These are phyloP conservation scores for Cavenderia fasciculata DNA, from an alignment of 78 protist species.

Conservation along the genomic window DNA sequence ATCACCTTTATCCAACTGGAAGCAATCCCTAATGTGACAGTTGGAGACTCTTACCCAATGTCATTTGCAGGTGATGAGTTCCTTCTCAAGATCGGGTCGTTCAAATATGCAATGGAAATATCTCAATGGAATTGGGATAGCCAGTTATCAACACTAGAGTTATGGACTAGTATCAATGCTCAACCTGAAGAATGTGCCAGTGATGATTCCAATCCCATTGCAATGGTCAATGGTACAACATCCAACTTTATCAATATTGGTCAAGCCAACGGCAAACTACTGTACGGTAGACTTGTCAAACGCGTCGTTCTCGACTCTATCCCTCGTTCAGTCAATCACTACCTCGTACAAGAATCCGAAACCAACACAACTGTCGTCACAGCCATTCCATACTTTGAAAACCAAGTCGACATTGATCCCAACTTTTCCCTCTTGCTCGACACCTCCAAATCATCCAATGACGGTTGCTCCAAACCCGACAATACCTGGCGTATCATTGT, in stretches of 20 bases:
- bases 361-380: too few relatives aligned
- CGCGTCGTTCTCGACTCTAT: neutral
- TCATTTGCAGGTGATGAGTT: neutral
- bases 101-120: neutral
- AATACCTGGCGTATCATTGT: too few relatives aligned
- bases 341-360: too few relatives aligned
- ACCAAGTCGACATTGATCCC: neutral
- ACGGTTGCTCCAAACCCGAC: too few relatives aligned
- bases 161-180: neutral
- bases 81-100: neutral
- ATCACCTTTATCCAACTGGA: neutral
- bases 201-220: too few relatives aligned
- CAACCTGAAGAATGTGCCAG: neutral
- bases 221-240: too few relatives aligned
- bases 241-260: neutral
- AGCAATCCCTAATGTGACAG: too few relatives aligned
- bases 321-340: too few relatives aligned
- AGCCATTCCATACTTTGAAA: slow-evolving; percentile 11
- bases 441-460: too few relatives aligned
- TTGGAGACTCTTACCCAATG: neutral
- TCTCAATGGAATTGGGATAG: neutral
- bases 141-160: neutral
- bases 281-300: neutral
- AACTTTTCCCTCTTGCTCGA: slow-evolving; percentile 10
- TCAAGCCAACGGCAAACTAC: neutral